Evolutionary conservation across 192 early-diverging fungal genomes (phyloP), one percentile per base, ranked within the genome.

Genomic region (Irineochytrium annulatum): DNA sequence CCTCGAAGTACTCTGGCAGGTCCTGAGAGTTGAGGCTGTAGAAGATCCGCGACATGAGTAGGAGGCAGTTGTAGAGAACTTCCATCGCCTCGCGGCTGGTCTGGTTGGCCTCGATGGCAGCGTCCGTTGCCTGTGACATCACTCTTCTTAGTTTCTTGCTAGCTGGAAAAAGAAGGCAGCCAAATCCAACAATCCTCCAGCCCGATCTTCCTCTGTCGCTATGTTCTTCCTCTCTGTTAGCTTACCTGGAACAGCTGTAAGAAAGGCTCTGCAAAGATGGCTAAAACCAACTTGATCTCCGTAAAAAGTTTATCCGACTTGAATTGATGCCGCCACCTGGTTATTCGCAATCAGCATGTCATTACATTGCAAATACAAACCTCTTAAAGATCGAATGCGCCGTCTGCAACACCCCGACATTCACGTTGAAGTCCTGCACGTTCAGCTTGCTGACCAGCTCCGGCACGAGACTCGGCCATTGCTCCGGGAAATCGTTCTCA

Each of bases 1-100:
- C 93, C 64, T 97, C 95, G 57, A 97, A 97, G 69, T 92, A 97
- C 64, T 94, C 91, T 14, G 97, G 95, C 52, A 96, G 72, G 71
- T 99, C 97, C 74, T 97, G 95, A 67, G 79, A 94, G 63, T 94
- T 99, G 45, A 99, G 76, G 68, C 90, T 88, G 64, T 93, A 94
- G 69, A 87, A 99, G 52, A 99, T 90, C 71, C 95, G 89, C 54
- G 83, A 80, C 54, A 96, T 65, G 4, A 93, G 78, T 46, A 86
- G 72, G 24, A 99, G 57, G 14, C 82, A 81, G 59, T 93, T 85
- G 58, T 81, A 81, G 46, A 97, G 75, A 20, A 87, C 71, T 39
- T 81, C 74, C 43, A 97, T 71, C 24, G 85, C 86, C 34, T 70
- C 56, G 19, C 61, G 60, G 60, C 95, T 85, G 41, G 70, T 69